Evolutionary conservation across 2,329 filamentous ascomycete genomes (phyloP), one percentile per base, ranked within the genome.

Genomic region (Alternaria incomplexa): DNA sequence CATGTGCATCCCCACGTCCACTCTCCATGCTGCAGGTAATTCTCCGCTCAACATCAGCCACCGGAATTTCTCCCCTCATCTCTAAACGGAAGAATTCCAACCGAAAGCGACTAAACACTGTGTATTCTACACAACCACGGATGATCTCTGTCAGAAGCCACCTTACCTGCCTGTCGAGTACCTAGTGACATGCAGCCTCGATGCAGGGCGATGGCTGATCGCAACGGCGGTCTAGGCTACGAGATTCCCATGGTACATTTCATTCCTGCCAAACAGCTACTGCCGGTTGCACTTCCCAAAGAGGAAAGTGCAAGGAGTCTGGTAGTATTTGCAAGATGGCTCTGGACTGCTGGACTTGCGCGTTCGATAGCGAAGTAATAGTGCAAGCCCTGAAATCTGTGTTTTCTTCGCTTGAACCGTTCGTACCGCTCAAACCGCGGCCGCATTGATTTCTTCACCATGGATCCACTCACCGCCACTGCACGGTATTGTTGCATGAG

Each of bases 141-240:
- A 30, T 30, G n/a, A 23, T 40, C 28, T 43, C 8, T 30, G 26
- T 4, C 32, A 25, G n/a, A 58, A 30, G 15, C 46, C n/a, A 48
- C 28, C 20, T 20, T 40, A 52, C 46, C 23, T 28, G 46, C 26
- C 43, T 40, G 26, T 45, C 44, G 12, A 46, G 43, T 56, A 23
- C 53, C 53, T 46, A 51, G 46, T 25, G 22, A 43, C 32, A 36
- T 51, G 26, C 46, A 23, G 23, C 6, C 17, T 15, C 25, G 25
- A 58, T n/a, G 56, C 46, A 52, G 56, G 46, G 32, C 43, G 48
- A 52, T 25, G 50, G 46, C 20, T 58, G 56, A 58, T 58, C 56
- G 32, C 32, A 44, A 52, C 48, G 56, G 56, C 56, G 56, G 56
- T 45, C 56, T 44, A 36, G 46, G 56, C 56, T 47, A 28, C 44